phyloP scores from a whole-genome alignment of 768 basidiomycete species.

The Boletus sp. region DNA sequence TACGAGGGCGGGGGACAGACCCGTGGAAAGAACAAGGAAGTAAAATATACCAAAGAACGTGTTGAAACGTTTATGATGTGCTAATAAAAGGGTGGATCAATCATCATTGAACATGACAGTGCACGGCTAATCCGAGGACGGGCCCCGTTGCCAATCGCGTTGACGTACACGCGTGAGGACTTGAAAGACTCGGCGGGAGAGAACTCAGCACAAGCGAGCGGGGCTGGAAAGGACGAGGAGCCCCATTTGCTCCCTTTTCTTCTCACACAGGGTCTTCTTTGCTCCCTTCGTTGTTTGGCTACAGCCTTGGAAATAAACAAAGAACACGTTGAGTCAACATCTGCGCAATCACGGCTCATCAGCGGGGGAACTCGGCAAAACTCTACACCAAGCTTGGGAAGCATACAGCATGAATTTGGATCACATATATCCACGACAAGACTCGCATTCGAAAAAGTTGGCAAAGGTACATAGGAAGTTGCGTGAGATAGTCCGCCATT shows the following conservation, averaged over 20 bases:
- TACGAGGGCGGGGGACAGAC: neutral
- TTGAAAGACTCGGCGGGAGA: neutral
- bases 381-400: neutral
- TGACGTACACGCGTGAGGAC: neutral
- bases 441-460: conserved; percentile 7
- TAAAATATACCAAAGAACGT: neutral
- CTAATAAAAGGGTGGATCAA: conserved; percentile 13
- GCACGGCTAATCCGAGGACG: conserved; percentile 3
- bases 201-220: neutral
- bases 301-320: conserved; percentile 17
- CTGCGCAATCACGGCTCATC: conserved; percentile 11
- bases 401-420: conserved; percentile 6
- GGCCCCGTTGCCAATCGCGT: conserved; percentile 1
- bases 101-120: no score
- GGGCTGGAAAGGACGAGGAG: neutral
- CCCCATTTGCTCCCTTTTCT: neutral
- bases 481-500: conserved; percentile 28
- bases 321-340: conserved; percentile 6
- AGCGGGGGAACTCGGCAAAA: conserved; percentile 1
- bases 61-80: neutral
- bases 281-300: conserved; percentile 9
- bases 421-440: conserved; percentile 11
- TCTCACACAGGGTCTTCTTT: neutral
- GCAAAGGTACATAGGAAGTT: conserved; percentile 25
- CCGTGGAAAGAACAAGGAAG: neutral